Conservation (phyloP, 75 land plant genomes). For the Cryptomeria japonica region DNA sequence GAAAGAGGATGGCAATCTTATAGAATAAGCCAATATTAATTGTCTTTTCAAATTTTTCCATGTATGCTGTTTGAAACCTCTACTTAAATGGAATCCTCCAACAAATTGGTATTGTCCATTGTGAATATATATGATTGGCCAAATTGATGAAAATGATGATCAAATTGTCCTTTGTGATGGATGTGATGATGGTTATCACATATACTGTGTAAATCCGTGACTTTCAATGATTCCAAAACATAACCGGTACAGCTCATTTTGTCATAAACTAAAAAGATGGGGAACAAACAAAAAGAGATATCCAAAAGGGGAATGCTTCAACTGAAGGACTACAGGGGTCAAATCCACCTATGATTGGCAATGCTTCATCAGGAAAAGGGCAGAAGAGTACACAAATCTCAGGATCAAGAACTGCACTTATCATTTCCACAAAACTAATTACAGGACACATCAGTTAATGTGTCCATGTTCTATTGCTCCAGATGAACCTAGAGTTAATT, state of each 20-base stretch:
- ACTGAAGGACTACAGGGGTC: too few species aligned
- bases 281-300: too few species aligned
- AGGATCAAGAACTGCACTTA: too few species aligned
- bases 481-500: too few species aligned
- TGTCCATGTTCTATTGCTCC: too few species aligned
- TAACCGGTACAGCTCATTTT: conserved; percentile 31
- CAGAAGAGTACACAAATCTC: too few species aligned
- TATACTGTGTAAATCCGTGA: conserved; percentile 33
- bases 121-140: conserved; percentile 19
- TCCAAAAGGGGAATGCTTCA: too few species aligned
- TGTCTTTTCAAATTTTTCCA: conserved; percentile 2
- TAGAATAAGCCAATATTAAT: not conserved
- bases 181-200: conserved; percentile 41
- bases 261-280: too few species aligned
- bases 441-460: too few species aligned
- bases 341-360: too few species aligned
- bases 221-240: conserved; percentile 27
- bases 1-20: not conserved
- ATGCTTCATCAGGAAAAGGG: too few species aligned
- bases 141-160: conserved; percentile 29
- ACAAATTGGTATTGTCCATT: conserved; percentile 10
- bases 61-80: not conserved
- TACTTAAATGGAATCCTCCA: not conserved
- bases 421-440: too few species aligned
- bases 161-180: conserved; percentile 35